Base-by-base conservation (phyloP, 2,329 filamentous ascomycete genomes). In the Blastomyces percursus region DNA sequence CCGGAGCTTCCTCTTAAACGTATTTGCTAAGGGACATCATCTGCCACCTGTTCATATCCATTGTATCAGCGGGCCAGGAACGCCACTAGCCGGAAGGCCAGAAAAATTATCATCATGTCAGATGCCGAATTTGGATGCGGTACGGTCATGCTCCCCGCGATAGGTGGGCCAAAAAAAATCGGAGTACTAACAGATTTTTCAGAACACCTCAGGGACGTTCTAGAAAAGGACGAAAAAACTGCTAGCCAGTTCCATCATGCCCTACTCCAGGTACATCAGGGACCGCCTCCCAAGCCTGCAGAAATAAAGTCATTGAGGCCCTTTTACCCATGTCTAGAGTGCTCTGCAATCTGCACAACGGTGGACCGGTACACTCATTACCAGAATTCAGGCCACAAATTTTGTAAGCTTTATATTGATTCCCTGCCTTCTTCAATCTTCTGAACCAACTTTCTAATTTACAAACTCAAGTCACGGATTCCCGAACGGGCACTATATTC, bases 201-300 rank as follows among this genome's bases (percentile, higher is more conserved):
- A 78, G 76, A 77, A 66, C 76, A 78, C 67, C 71, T 78, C 63
- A 72, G 72, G 40, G 64, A 69, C 16, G 63, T 72, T 42, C 64
- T 77, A 60, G 69, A 67, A 44, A 70, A 72, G 42, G 69, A 75
- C 51, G 68, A 69, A 40, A 65, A 68, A 54, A 68, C 69, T 67
- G 72, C 73, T 64, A 70, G 70, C 59, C 71, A 72, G 66, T 76
- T 77, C 64, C 75, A 70, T 63, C 66, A 66, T 30, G 68, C 69
- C 12, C 74, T 75, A 46, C 67, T 73, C 42, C 75, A 72, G 58
- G 66, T 70, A 12, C 69, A 73, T 62, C 68, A 71, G 42, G 62
- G 68, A 2, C 66, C 74, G 60, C 71, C 72, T 32, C 68, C 69
- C 14, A 68, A 69, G 16, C 68, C 71, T 11, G 69, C 69, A 21